A percentile compares a stretch with the other conserved stretches of the same genome.
Conservation (phyloP, 2,329 filamentous ascomycete species). For the Microdochium bolleyi region DNA sequence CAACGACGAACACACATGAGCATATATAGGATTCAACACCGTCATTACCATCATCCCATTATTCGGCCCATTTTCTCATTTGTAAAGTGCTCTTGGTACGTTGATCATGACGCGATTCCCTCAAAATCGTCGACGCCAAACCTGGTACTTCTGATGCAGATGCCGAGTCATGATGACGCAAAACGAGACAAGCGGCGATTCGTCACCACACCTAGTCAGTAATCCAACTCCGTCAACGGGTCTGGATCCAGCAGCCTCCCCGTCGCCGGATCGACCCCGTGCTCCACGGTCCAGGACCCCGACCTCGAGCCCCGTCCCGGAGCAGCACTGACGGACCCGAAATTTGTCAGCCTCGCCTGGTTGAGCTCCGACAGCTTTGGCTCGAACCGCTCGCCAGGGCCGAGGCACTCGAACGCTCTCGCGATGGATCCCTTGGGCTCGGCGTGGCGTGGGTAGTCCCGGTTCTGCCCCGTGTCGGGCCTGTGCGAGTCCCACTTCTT, state of each 20-base stretch:
- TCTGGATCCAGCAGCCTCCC: conserved; percentile 12
- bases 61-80: not conserved
- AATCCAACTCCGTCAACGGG: conserved; percentile 12
- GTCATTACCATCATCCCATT: not conserved
- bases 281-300: conserved; percentile 7
- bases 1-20: too few relatives aligned
- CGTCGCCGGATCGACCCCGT: conserved; percentile 11
- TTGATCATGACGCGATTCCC: too few relatives aligned
- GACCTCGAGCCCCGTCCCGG: not conserved
- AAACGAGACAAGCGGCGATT: too few relatives aligned
- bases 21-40: not conserved
- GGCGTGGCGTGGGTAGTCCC: conserved; percentile 3
- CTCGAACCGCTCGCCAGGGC: not conserved
- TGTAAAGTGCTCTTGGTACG: too few relatives aligned
- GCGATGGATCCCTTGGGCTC: conserved; percentile 8
- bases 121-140: too few relatives aligned
- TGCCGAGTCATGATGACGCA: too few relatives aligned
- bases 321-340: conserved; percentile 7
- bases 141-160: too few relatives aligned
- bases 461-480: conserved; percentile 5
- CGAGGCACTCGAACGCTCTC: conserved; percentile 10
- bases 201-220: too few relatives aligned
- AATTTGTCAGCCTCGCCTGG: conserved; percentile 10
- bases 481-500: conserved; percentile 14
- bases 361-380: conserved; percentile 6